These are phyloP conservation scores for Yamadazyma nakazawae DNA, from an alignment of 805 yeast species.

Conservation along the genomic window DNA sequence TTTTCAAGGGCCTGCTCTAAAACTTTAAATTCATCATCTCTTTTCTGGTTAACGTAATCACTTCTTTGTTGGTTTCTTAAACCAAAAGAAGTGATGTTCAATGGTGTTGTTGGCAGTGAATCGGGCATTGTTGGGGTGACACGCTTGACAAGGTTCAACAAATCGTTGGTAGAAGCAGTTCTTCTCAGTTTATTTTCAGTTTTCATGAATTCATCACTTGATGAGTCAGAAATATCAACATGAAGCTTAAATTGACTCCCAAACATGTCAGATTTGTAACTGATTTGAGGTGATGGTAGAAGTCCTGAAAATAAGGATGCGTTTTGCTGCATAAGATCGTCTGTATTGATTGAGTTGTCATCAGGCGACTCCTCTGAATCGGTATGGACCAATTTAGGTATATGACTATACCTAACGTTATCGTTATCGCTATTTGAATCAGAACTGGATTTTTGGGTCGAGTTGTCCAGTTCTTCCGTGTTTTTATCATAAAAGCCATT, in stretches of 20 bases:
- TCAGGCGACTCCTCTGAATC: constrained; percentile 20
- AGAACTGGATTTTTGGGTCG: constrained; percentile 1
- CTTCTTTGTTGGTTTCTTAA: neutral
- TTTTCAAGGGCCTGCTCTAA: constrained; percentile 7
- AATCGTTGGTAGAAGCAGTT: constrained; percentile 16
- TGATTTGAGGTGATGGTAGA: constrained; percentile 40
- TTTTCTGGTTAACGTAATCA: constrained; percentile 1
- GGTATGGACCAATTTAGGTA: constrained; percentile 16
- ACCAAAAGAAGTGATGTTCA: neutral
- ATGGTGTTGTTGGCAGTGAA: neutral
- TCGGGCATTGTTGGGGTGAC: constrained; percentile 7
- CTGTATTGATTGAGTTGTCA: constrained; percentile 24
- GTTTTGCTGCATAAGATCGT: constrained; percentile 28
- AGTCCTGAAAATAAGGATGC: constrained; percentile 30
- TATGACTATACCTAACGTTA: constrained; percentile 13
- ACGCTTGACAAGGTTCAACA: constrained; percentile 11
- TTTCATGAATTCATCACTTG: constrained; percentile 4
- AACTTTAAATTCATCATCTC: constrained; percentile 11
- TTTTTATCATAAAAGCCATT: constrained; percentile 9
- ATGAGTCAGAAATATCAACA: constrained; percentile 4
- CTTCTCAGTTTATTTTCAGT: constrained; percentile 14
- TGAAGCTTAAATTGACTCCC: constrained; percentile 17
- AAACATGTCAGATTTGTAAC: constrained; percentile 28
- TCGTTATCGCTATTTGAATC: constrained; percentile 5
- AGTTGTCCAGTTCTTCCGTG: neutral